Evolutionary conservation across 495 filamentous ascomycete genomes (phyloP), one percentile per base, ranked within the genome.

Genomic region (Penicillium nucicola): DNA sequence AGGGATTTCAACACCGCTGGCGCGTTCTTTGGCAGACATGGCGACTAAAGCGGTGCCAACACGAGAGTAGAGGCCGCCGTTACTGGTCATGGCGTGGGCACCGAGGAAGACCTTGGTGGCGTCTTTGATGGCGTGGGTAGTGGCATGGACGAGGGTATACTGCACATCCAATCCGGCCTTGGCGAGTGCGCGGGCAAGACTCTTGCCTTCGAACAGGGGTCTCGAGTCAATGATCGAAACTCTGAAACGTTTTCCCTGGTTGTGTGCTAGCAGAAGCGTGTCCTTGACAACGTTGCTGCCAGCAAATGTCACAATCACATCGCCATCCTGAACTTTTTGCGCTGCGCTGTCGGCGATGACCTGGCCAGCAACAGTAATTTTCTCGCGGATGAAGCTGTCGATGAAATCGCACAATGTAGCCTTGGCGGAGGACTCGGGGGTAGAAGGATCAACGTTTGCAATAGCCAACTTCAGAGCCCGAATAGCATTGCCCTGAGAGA

Each of bases 401-500:
- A 98, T 97, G 51, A 83, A 83, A 6, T 84, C 80, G 58, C 85
- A 83, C 15, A 97, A 79, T 8, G 81, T 69, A 17, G 79, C 71
- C 72, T 96, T 97, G 5, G 92, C 90, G 14, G 84, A 77, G 4
- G 79, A 65, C 55, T 98, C 91, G 12, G 88, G 82, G 6, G 83
- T 80, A 50, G 87, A 84, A 10, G 91, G 89, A 62, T 96, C 90
- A 51, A 96, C 83, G 40, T 84, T 86, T 45, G 87, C 83, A 67
- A 98, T 91, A 61, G 86, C 80, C 23, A 93, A 77, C 72, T 98
- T 98, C 15, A 98, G 78, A 72, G 90, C 90, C 32, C 95, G 82
- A 65, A 98, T 96, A 15, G 90, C 90, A 68, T 97, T 97, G 48
- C 95, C 92, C 83, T 96, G 92, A 35, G 87, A 87, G 65, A 93